phyloP scores from a whole-genome alignment of 1,284 basidiomycete genomes.

The Fomitopsis betulina region DNA sequence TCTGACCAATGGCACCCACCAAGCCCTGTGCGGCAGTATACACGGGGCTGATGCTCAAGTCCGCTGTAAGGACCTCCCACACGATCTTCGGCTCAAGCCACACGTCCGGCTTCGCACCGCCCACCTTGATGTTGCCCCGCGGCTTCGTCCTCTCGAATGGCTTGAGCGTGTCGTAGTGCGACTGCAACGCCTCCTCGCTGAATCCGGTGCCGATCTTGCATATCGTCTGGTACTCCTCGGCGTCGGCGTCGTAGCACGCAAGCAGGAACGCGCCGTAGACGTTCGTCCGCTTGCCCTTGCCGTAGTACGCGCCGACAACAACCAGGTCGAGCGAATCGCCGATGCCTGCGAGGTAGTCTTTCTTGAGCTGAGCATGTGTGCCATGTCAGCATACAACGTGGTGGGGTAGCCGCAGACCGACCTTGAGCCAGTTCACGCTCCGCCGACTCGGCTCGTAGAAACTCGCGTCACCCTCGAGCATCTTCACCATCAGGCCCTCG shows the following conservation, averaged over 20 bases:
- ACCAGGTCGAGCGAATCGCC: conserved; percentile 98
- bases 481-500: conserved; percentile 99
- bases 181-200: conserved; percentile 84
- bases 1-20: conserved; percentile 43
- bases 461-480: conserved; percentile 88
- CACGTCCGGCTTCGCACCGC: conserved; percentile 88
- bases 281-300: conserved; percentile 96
- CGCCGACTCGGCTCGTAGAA: conserved; percentile 94
- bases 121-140: conserved; percentile 78
- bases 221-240: conserved; percentile 91
- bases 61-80: conserved; percentile 98
- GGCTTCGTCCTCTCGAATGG: conserved; percentile 69
- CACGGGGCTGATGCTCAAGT: conserved; percentile 93
- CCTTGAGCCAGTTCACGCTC: conserved; percentile 98
- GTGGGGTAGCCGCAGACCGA: conserved; percentile 22
- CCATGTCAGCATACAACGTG: no score
- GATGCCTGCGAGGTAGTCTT: conserved; percentile 95
- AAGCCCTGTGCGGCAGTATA: conserved; percentile 96
- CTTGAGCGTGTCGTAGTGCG: conserved; percentile 82
- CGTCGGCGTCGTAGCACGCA: conserved; percentile 90
- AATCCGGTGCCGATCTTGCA: conserved; percentile 99
- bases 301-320: conserved; percentile 95
- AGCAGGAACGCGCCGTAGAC: conserved; percentile 95
- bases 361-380: conserved; percentile 70
- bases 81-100: conserved; percentile 96